Conservation (phyloP, 257 asterid genomes). For the Nicotiana sylvestris region DNA sequence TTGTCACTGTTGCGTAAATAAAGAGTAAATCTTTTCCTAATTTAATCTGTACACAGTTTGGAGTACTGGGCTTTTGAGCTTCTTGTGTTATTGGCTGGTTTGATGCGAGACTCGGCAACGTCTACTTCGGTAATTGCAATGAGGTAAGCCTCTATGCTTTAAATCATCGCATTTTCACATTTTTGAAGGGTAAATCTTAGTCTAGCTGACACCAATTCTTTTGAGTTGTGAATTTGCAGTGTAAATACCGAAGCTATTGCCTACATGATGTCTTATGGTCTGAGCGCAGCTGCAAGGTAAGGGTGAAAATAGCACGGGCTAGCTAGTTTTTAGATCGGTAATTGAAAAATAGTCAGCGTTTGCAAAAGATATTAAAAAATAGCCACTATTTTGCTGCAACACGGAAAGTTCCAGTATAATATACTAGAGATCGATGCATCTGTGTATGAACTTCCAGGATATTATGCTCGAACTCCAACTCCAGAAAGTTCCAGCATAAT, state of each 20-base stretch:
- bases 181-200: neutral
- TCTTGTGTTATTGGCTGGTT: slow-evolving; percentile 75
- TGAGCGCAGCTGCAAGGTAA: slow-evolving; percentile 82
- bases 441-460: no score
- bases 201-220: neutral
- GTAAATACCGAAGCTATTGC: slow-evolving; percentile 38
- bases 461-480: no score
- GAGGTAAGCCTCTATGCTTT: slow-evolving; percentile 42
- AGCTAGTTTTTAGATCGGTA: no score
- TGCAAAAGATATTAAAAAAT: no score
- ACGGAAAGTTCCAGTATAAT: no score
- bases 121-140: slow-evolving; percentile 76
- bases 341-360: no score
- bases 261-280: slow-evolving; percentile 64
- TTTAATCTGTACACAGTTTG: slow-evolving; percentile 37
- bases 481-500: no score
- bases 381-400: no score
- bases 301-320: no score
- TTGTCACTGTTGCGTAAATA: no score
- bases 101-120: slow-evolving; percentile 69
- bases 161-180: neutral
- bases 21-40: neutral
- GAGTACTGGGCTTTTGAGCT: slow-evolving; percentile 88
- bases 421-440: no score
- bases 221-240: slow-evolving; percentile 15